A percentile compares a stretch with the other conserved stretches of the same genome.
Evolutionary conservation across 176 grass and related monocot species (phyloP).

Genomic region (Tuctoria greenei): DNA sequence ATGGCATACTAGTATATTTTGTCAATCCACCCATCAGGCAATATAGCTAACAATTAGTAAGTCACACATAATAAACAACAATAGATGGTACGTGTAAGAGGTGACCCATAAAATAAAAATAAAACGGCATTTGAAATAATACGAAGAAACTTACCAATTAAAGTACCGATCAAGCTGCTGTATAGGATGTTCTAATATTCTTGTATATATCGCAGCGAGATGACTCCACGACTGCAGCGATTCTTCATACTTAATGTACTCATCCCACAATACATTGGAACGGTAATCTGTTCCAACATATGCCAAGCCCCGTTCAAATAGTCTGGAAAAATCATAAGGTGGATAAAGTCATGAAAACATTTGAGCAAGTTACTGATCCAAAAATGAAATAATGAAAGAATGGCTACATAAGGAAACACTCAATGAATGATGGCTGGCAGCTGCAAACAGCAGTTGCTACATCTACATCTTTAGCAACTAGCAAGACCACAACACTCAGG

Average conservation of each 20-base stretch:
- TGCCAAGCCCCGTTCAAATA: slow-evolving; percentile 93
- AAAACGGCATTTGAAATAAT: not conserved
- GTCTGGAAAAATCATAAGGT: slow-evolving; percentile 44
- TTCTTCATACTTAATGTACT: slow-evolving; percentile 99
- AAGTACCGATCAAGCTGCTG: slow-evolving; percentile 96
- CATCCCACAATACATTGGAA: slow-evolving; percentile 91
- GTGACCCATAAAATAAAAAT: not conserved
- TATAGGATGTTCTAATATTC: slow-evolving; percentile 88
- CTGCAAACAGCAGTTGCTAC: not conserved
- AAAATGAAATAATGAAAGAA: not conserved
- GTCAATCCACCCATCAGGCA: not conserved
- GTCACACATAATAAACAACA: not conserved
- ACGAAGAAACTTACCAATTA: slow-evolving; percentile 63
- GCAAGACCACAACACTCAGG: slow-evolving; percentile 10
- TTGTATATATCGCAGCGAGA: slow-evolving; percentile 88
- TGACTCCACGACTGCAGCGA: slow-evolving; percentile 94
- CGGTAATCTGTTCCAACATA: slow-evolving; percentile 97
- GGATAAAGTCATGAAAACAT: not conserved
- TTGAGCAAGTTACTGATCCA: not conserved
- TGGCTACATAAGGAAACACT: slow-evolving; percentile 5
- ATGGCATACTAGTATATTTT: not conserved
- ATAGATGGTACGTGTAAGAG: not conserved
- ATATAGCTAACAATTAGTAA: slow-evolving; percentile 12
- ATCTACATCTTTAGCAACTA: slow-evolving; percentile 41
- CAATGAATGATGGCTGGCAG: not conserved